A percentile compares a stretch with the other conserved stretches of the same genome.
These are phyloP conservation scores for Trichoderma sp. DNA, from an alignment of 2,329 filamentous ascomycete genomes.

Conservation along the genomic window DNA sequence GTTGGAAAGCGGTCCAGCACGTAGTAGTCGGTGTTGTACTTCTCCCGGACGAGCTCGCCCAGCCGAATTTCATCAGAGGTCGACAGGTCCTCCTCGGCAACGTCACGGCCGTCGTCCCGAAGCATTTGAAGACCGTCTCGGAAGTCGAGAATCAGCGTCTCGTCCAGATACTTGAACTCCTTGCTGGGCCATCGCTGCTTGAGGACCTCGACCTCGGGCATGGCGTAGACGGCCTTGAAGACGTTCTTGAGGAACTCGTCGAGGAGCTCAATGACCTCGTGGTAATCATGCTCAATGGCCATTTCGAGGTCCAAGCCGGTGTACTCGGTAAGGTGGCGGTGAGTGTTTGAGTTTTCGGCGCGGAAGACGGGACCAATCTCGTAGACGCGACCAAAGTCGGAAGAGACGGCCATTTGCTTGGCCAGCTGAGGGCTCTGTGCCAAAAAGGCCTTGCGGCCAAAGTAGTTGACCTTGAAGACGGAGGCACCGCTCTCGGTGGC, in stretches of 20 bases:
- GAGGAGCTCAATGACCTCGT: slow-evolving; percentile 79
- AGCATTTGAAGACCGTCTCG: slow-evolving; percentile 78
- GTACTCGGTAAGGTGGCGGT: slow-evolving; percentile 91
- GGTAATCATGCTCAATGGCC: slow-evolving; percentile 85
- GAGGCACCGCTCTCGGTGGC: slow-evolving; percentile 90
- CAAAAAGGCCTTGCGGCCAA: slow-evolving; percentile 81
- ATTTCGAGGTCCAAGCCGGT: slow-evolving; percentile 93
- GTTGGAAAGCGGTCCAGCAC: slow-evolving; percentile 91
- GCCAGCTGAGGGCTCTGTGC: slow-evolving; percentile 90
- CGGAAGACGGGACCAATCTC: slow-evolving; percentile 76
- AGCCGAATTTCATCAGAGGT: slow-evolving; percentile 87
- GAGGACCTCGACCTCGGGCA: slow-evolving; percentile 73
- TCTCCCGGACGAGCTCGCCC: slow-evolving; percentile 81
- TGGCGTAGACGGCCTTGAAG: slow-evolving; percentile 46
- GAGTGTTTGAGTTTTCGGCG: slow-evolving; percentile 93
- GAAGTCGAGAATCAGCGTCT: slow-evolving; percentile 82
- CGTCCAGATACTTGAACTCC: slow-evolving; percentile 82
- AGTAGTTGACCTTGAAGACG: slow-evolving; percentile 92
- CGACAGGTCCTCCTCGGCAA: slow-evolving; percentile 73
- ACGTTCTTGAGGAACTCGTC: slow-evolving; percentile 82
- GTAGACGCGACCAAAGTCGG: slow-evolving; percentile 86
- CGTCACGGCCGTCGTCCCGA: slow-evolving; percentile 78
- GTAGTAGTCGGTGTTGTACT: slow-evolving; percentile 88
- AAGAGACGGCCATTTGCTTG: slow-evolving; percentile 90
- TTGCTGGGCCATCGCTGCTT: slow-evolving; percentile 84